Base-by-base conservation (phyloP, 2,329 filamentous ascomycete genomes). In the Neonectria faginata region DNA sequence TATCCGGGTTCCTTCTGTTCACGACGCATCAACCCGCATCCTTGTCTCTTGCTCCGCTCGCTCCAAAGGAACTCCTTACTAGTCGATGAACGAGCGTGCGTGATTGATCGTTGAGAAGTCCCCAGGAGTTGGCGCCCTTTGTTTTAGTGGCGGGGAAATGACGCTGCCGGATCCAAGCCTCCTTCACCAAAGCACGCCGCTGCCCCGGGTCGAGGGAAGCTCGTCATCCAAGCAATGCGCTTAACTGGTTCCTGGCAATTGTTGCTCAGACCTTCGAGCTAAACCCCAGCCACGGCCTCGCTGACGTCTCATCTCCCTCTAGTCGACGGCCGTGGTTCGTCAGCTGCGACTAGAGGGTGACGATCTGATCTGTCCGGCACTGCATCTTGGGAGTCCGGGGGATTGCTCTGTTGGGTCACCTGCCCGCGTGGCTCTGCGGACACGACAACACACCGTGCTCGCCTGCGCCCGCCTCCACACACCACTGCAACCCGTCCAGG, bases 101-200 rank as follows among this genome's bases (percentile, higher is more conserved):
- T 47, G 57, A 60, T 60, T 45, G 48, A 33, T 36, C 25, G 25
- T 25, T 25, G 39, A 52, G 44, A 58, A 27, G 45, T 50, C 45
- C 14, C 33, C 27, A 20, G 47, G 47, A n/a, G 8, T 18, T 50
- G 33, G 50, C 36, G 50, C 27, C n/a, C 16, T 39, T 39, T 39
- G 36, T 20, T 41, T 55, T 60, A 48, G 70, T 68, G 69, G 70
- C 64, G 67, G 64, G 64, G 67, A 67, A 70, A 71, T 70, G 67
- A 72, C 67, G 67, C 72, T 39, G 62, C 27, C 33, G 62, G 62
- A 25, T 66, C 65, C 64, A 64, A 70, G 55, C 16, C 67, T 63
- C 66, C 61, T 71, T 67, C 63, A 52, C 14, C 14, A 47, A 51
- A 41, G 22, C n/a, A n/a, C 44, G 66, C 67, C 60, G 22, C 53